Percentiles rank a stretch among this genome's conserved stretches.
Conservation (phyloP, 495 filamentous ascomycete genomes). For the Umbilicaria muhlenbergii region DNA sequence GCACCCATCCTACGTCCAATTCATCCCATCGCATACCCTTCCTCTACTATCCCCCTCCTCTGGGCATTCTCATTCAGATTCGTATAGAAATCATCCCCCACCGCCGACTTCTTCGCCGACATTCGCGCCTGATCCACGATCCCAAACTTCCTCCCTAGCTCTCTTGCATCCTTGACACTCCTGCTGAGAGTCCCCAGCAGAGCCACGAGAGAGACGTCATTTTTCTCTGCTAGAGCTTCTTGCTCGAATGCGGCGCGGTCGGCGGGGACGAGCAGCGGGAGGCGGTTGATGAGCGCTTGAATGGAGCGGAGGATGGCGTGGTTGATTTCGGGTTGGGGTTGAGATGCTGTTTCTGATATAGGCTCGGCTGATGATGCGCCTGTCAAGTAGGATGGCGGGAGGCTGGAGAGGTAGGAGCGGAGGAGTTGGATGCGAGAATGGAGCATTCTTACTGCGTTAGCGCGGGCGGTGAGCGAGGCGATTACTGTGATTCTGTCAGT, state of each 20-base stretch:
- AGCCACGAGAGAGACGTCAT: constrained; percentile 61
- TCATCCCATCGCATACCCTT: too few relatives aligned
- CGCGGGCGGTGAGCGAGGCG: constrained; percentile 61
- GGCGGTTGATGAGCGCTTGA: constrained; percentile 44
- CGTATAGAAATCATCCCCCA: too few relatives aligned
- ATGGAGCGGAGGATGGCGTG: constrained; percentile 50
- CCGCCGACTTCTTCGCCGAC: not conserved
- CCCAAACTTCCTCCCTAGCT: constrained; percentile 56
- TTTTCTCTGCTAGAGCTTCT: constrained; percentile 50
- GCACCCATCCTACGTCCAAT: too few relatives aligned
- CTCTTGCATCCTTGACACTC: constrained; percentile 47
- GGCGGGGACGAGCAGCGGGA: constrained; percentile 42
- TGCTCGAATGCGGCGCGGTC: constrained; percentile 33
- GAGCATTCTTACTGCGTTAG: constrained; percentile 85
- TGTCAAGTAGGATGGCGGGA: constrained; percentile 47
- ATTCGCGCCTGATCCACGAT: constrained; percentile 39
- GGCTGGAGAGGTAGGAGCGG: constrained; percentile 58
- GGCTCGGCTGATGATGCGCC: constrained; percentile 28
- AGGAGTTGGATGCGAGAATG: constrained; percentile 71
- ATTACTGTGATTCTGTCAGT: constrained; percentile 32
- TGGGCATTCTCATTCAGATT: too few relatives aligned
- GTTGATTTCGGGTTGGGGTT: constrained; percentile 8
- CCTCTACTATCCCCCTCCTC: too few relatives aligned
- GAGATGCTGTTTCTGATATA: constrained; percentile 27
- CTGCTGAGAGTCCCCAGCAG: constrained; percentile 54